phyloP scores from a whole-genome alignment of 2,329 filamentous ascomycete genomes.

The Didymella keratinophila region DNA sequence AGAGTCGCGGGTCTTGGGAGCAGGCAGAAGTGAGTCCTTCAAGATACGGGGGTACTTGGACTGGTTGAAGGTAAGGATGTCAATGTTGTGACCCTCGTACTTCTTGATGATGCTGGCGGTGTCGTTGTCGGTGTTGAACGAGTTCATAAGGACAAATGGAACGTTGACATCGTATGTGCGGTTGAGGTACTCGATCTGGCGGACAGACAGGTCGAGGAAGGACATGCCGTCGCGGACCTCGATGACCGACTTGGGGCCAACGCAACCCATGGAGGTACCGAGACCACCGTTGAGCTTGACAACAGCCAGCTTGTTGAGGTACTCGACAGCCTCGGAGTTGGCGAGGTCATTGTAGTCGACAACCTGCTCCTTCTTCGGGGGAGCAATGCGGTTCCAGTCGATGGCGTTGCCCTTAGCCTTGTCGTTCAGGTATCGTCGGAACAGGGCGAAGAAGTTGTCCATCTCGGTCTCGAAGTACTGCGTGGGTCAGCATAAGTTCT shows the following conservation, averaged over 20 bases:
- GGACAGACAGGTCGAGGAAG: slow-evolving; percentile 97
- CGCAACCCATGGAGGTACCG: slow-evolving; percentile 99
- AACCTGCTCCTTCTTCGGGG: slow-evolving; percentile 91
- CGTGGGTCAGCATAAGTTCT: slow-evolving; percentile 30
- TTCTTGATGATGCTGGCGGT: slow-evolving; percentile 99
- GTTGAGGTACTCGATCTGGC: slow-evolving; percentile 99
- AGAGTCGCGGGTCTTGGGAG: slow-evolving; percentile 87
- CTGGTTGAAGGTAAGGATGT: slow-evolving; percentile 99
- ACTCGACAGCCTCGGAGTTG: slow-evolving; percentile 88
- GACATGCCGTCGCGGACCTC: slow-evolving; percentile 99
- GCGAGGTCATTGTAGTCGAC: slow-evolving; percentile 91
- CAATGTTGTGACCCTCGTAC: slow-evolving; percentile 99
- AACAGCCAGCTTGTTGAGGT: slow-evolving; percentile 96
- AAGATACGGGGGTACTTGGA: slow-evolving; percentile 96
- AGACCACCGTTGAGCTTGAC: slow-evolving; percentile 99
- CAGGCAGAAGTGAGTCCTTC: slow-evolving; percentile 97
- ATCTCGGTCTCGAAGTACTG: slow-evolving; percentile 98
- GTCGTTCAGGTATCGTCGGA: slow-evolving; percentile 97
- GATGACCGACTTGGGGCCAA: slow-evolving; percentile 98
- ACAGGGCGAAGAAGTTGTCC: slow-evolving; percentile 99
- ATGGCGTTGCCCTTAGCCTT: slow-evolving; percentile 97
- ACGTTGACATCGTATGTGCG: slow-evolving; percentile 97
- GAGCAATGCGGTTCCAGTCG: slow-evolving; percentile 96
- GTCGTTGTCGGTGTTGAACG: slow-evolving; percentile 99
- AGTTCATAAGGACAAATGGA: slow-evolving; percentile 99